Evolutionary conservation across 2,329 filamentous ascomycete genomes (phyloP), one percentile per base, ranked within the genome.

Genomic region (Diaporthe eres): DNA sequence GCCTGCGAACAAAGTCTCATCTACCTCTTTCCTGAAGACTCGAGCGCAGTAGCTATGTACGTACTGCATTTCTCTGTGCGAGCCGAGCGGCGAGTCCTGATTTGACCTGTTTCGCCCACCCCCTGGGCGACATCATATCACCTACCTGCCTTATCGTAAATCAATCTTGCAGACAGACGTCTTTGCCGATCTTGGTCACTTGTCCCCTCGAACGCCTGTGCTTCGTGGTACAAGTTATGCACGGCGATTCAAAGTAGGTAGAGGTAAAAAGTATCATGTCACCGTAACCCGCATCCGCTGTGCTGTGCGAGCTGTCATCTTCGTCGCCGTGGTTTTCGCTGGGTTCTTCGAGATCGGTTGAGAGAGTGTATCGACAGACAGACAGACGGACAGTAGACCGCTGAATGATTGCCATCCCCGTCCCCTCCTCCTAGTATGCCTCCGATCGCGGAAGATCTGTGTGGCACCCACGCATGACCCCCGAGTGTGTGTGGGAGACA

Each of bases 121-220:
- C 42, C 61, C 44, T 17, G 19, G 61, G 34, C 22, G 34, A 37
- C 47, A 53, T 70, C 42, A 49, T 31, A 65, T 47, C 61, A 55
- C 49, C n/a, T 22, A 51, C 47, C 65, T 70, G 49, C 65, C 49
- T 70, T 39, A 70, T 70, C 65, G 65, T 34, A 70, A 55, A 53
- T 70, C 65, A 70, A 70, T 70, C 65, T 55, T 70, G 65, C 65
- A 70, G 65, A 70, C 49, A 70, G 65, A 19, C 65, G 65, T 70
- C 65, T 70, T 28, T 42, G 65, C 34, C 65, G 65, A 70, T 70
- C 65, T 70, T 70, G 49, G 65, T 28, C 49, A 70, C 65, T 70
- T 49, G 65, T 15, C 22, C 28, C 10, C 47, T 53, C 37, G 31
- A 55, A 47, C 13, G 31, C n/a, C 49, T 42, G 65, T 70, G 49